Percentiles rank a stretch among this genome's conserved stretches.
phyloP scores from a whole-genome alignment of 106 monocot genomes.

The Platanthera zijinensis region DNA sequence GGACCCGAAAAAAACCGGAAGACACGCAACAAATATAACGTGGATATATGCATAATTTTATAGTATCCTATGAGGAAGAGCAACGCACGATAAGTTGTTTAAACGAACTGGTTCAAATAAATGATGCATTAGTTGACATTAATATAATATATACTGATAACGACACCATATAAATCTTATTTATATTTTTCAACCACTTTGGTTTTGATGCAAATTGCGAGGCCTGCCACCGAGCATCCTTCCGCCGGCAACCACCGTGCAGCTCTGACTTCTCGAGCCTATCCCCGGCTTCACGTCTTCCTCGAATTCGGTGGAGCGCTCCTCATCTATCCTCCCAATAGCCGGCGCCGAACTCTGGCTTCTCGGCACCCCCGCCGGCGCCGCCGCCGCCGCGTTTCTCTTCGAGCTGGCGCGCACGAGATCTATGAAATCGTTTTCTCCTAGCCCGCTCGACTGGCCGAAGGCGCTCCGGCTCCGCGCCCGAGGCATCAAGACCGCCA shows the following conservation, averaged over 20 bases:
- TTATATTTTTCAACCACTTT: no score
- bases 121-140: no score
- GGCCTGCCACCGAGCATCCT: neutral
- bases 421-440: neutral
- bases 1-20: no score
- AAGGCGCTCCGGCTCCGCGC: neutral
- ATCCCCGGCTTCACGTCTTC: no score
- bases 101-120: no score
- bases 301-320: neutral
- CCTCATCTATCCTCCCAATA: slow-evolving; percentile 4
- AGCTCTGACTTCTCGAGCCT: neutral
- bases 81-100: no score
- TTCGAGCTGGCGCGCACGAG: slow-evolving; percentile 2
- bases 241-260: neutral
- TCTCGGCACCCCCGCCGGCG: neutral
- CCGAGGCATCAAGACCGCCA: neutral
- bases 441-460: neutral
- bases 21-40: no score
- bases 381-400: neutral
- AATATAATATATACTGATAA: no score
- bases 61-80: no score
- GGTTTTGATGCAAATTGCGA: no score
- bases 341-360: neutral
- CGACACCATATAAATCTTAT: no score
- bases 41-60: no score